Conservation (phyloP, 2,329 filamentous ascomycete species). For the Nigrospora osmanthi region DNA sequence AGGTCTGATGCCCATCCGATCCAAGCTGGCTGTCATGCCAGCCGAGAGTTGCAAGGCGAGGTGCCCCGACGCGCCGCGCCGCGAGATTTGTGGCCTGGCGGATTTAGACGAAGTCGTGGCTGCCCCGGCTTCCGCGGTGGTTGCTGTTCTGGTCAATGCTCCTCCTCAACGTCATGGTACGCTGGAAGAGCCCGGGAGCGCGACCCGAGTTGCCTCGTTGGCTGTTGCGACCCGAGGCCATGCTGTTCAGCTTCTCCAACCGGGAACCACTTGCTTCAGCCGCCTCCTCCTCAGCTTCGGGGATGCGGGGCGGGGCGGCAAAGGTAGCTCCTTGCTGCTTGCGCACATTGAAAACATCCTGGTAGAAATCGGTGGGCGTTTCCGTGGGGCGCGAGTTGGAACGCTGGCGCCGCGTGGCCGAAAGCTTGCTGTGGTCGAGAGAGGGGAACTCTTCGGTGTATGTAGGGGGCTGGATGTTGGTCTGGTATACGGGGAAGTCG, state of each 20-base stretch:
- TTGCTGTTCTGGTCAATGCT: background rate
- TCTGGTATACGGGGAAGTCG: constrained; percentile 55
- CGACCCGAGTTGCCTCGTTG: background rate
- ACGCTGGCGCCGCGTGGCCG: constrained; percentile 15
- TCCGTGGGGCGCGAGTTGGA: constrained; percentile 14
- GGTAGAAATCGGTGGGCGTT: constrained; percentile 28
- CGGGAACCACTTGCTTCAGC: constrained; percentile 18
- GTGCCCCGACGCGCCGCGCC: too few relatives aligned
- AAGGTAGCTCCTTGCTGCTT: constrained; percentile 14
- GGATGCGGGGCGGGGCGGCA: constrained; percentile 15
- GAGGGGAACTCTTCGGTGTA: constrained; percentile 12
- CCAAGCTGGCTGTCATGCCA: too few relatives aligned
- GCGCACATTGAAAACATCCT: constrained; percentile 37
- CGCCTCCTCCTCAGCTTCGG: constrained; percentile 12
- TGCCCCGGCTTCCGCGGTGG: background rate
- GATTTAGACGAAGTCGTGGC: background rate
- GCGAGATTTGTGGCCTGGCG: too few relatives aligned
- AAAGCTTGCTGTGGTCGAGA: constrained; percentile 15
- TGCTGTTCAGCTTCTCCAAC: constrained; percentile 4
- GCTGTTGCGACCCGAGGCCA: background rate
- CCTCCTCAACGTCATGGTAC: background rate
- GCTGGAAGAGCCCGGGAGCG: background rate
- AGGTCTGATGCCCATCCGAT: too few relatives aligned
- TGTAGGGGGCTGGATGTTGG: constrained; percentile 24
- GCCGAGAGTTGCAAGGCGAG: too few relatives aligned